Conservation (phyloP, 345 rosid species). For the Dipteronia sinensis region DNA sequence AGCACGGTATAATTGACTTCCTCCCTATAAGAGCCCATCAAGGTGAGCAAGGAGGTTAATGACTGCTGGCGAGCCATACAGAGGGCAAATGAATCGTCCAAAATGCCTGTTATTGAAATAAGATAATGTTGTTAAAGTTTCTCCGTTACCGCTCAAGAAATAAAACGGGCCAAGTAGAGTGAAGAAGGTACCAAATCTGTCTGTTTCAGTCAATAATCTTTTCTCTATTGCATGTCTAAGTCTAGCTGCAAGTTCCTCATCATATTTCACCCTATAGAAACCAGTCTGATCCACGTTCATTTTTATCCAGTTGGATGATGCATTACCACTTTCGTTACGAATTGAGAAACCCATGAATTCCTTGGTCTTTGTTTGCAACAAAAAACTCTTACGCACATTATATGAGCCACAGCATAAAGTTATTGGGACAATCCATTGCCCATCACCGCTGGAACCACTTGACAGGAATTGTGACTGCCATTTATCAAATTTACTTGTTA, state of each 20-base stretch:
- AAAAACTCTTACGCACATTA: slow-evolving; percentile 61
- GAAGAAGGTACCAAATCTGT: slow-evolving; percentile 71
- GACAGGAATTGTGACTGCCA: slow-evolving; percentile 84
- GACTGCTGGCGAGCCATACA: slow-evolving; percentile 89
- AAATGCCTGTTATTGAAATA: slow-evolving; percentile 55
- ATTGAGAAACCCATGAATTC: slow-evolving; percentile 40
- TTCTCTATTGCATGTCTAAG: slow-evolving; percentile 75
- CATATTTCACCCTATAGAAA: slow-evolving; percentile 92
- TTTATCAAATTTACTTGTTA: slow-evolving; percentile 27
- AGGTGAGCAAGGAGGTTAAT: slow-evolving; percentile 74
- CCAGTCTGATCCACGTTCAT: slow-evolving; percentile 85
- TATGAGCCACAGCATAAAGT: slow-evolving; percentile 82
- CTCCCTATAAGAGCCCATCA: slow-evolving; percentile 76
- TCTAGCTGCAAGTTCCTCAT: slow-evolving; percentile 73
- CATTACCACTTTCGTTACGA: slow-evolving; percentile 24
- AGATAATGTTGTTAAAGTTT: slow-evolving; percentile 15
- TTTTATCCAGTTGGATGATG: slow-evolving; percentile 64
- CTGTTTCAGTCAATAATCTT: slow-evolving; percentile 57
- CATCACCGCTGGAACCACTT: slow-evolving; percentile 79
- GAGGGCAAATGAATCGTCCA: slow-evolving; percentile 93
- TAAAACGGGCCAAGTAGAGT: slow-evolving; percentile 3
- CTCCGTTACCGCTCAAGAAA: slow-evolving; percentile 15
- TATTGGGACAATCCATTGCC: slow-evolving; percentile 97
- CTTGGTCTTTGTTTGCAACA: slow-evolving; percentile 61
- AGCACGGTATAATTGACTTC: slow-evolving; percentile 82